Evolutionary conservation across 2,329 filamentous ascomycete species (phyloP).

Genomic region (Davidsoniella neocaledoniae): DNA sequence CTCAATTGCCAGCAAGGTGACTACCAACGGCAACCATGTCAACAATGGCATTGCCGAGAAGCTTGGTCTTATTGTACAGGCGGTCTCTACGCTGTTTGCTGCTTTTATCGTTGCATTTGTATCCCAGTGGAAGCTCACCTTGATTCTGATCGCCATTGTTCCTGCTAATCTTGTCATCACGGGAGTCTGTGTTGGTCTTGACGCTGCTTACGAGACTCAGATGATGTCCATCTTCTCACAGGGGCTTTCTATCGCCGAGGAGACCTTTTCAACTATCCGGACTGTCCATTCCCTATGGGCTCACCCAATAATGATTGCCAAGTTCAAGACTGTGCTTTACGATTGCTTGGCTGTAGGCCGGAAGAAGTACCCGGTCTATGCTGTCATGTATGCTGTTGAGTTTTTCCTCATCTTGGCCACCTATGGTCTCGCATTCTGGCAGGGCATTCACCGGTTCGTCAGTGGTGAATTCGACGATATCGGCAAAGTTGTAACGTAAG

Average conservation of each 20-base stretch:
- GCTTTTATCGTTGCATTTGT: conserved; percentile 25
- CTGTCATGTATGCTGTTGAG: conserved; percentile 27
- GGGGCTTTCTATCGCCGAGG: conserved; percentile 30
- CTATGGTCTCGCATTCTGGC: conserved; percentile 34
- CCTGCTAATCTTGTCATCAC: conserved; percentile 27
- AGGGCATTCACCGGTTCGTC: conserved; percentile 30
- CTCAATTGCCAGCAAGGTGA: conserved; percentile 29
- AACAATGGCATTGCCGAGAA: conserved; percentile 30
- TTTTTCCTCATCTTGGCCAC: conserved; percentile 32
- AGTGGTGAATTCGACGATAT: conserved; percentile 27
- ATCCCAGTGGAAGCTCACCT: conserved; percentile 26
- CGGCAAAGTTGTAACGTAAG: conserved; percentile 30
- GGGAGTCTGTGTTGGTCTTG: conserved; percentile 22
- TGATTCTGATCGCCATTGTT: conserved; percentile 29
- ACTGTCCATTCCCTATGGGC: conserved; percentile 35
- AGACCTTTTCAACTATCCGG: conserved; percentile 30
- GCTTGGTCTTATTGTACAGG: conserved; percentile 26
- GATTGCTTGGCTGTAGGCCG: conserved; percentile 23
- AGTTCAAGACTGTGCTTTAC: conserved; percentile 27
- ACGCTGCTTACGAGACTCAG: conserved; percentile 26
- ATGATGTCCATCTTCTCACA: conserved; percentile 28
- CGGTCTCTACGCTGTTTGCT: conserved; percentile 23
- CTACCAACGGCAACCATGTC: conserved; percentile 30
- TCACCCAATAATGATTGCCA: conserved; percentile 24
- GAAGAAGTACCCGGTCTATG: conserved; percentile 28